Percentiles rank a stretch among this genome's conserved stretches.
These are phyloP conservation scores for Suillus brevipes DNA, from an alignment of 768 basidiomycete species.

Conservation along the genomic window DNA sequence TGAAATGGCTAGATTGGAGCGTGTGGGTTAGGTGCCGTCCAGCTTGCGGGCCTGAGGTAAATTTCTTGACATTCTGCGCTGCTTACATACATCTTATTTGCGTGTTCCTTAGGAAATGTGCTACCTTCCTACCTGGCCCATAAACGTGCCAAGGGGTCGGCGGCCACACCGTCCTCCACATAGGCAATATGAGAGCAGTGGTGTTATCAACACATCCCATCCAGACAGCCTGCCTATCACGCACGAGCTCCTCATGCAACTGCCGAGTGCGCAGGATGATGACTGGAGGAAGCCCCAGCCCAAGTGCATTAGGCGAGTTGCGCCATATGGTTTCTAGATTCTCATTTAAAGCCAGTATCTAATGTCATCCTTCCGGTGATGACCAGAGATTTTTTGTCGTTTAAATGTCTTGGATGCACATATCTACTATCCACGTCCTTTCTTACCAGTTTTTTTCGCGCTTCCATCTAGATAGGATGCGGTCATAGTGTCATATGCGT, in stretches of 20 bases:
- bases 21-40: slow-evolving; percentile 51
- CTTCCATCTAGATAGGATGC: not conserved
- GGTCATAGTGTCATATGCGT: not conserved
- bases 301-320: slow-evolving; percentile 13
- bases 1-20: slow-evolving; percentile 55
- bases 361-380: not conserved
- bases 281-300: slow-evolving; percentile 11
- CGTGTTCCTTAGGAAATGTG: slow-evolving; percentile 5
- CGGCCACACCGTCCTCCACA: not conserved
- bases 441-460: not conserved
- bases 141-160: not conserved
- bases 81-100: not conserved
- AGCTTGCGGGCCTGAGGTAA: slow-evolving; percentile 45
- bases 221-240: not conserved
- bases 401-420: not conserved
- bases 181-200: not conserved
- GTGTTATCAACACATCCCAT: not conserved
- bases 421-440: not conserved
- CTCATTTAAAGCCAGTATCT: not conserved
- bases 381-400: not conserved
- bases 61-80: not conserved
- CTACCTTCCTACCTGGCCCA: slow-evolving; percentile 12
- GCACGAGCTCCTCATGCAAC: not conserved
- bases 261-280: slow-evolving; percentile 1
- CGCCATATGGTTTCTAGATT: slow-evolving; percentile 1